Evolutionary conservation across 1,139 yeast genomes (phyloP).

Genomic region (Trichomonascaceae sp.): DNA sequence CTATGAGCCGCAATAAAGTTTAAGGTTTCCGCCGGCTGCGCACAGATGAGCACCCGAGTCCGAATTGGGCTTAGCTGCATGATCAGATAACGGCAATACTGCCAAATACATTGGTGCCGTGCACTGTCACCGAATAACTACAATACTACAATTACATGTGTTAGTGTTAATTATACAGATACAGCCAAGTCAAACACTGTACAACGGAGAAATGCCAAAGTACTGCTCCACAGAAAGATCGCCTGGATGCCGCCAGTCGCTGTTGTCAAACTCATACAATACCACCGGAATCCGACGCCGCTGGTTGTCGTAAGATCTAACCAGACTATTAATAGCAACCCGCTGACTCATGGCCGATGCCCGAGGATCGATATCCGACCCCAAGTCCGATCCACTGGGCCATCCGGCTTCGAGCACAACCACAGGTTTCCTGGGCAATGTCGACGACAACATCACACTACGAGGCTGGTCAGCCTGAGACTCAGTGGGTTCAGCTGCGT

Average conservation of each 20-base stretch:
- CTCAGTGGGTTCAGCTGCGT: not conserved
- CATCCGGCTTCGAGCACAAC: constrained; percentile 58
- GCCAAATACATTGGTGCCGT: too few species aligned
- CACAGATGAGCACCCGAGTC: too few species aligned
- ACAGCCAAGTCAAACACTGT: too few species aligned
- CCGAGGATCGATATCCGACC: constrained; percentile 34
- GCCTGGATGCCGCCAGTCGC: constrained; percentile 19
- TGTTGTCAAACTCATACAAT: constrained; percentile 15
- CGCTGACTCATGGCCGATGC: constrained; percentile 43
- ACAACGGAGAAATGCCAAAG: too few species aligned
- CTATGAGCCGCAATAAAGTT: too few species aligned
- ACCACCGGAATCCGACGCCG: constrained; percentile 11
- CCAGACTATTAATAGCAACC: constrained; percentile 37
- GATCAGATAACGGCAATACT: too few species aligned
- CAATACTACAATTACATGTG: too few species aligned
- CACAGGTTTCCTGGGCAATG: constrained; percentile 16
- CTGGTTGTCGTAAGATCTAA: constrained; percentile 12
- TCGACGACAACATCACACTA: not conserved
- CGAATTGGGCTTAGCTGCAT: too few species aligned
- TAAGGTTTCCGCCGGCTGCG: too few species aligned
- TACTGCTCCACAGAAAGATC: constrained; percentile 14
- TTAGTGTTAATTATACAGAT: too few species aligned
- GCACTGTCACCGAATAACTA: too few species aligned
- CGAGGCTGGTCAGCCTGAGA: not conserved
- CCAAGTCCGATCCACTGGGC: constrained; percentile 49